Evolutionary conservation across 1,139 yeast genomes (phyloP), one percentile per base, ranked within the genome.

Genomic region (Blastobotrys illinoisensis): DNA sequence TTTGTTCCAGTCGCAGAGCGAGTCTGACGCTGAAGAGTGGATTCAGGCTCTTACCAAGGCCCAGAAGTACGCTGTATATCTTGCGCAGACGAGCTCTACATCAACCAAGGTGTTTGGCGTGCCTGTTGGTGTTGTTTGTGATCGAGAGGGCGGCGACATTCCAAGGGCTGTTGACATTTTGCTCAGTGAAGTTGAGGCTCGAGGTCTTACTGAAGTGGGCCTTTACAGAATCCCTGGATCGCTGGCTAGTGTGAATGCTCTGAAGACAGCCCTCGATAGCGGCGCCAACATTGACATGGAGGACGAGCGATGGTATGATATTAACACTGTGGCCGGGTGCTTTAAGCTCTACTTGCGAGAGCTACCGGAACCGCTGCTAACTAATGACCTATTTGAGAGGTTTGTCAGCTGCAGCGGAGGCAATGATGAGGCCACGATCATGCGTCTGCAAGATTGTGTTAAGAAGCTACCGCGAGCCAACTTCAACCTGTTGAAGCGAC

Each of bases 161-260:
- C 99, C 99, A 1, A 72, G 69, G 14, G 81, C 91, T 45, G 82
- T 90, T 56, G 80, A 79, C 36, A 76, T 78, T 53, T 73, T 93
- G 28, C 77, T 90, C 62, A 76, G 76, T 48, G 95, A 86, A 63
- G 85, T 93, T 59, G 98, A 93, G 67, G 71, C 76, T 26, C 82
- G 91, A 54, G 97, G 98, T 0, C 70, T 93, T 43, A 88, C 88
- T 59, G 98, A 91, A 67, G 88, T 89, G 57, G 99, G 99, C 20
- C 76, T 93, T 19, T 93, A 93, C 69, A 83, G 99, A 69, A 88
- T 91, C 58, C 88, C 96, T 57, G 95, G 97, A 0, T 88, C 97
- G 0, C 74, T 89, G 48, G 87, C 88, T 49, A 88, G 89, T 53
- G 83, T 93, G 58, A 82, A 79, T 57, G 79, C 82, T 23, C 76